Evolutionary conservation across 768 basidiomycete species (phyloP), one percentile per base, ranked within the genome.

Genomic region (Strobilomyces dryophilus): DNA sequence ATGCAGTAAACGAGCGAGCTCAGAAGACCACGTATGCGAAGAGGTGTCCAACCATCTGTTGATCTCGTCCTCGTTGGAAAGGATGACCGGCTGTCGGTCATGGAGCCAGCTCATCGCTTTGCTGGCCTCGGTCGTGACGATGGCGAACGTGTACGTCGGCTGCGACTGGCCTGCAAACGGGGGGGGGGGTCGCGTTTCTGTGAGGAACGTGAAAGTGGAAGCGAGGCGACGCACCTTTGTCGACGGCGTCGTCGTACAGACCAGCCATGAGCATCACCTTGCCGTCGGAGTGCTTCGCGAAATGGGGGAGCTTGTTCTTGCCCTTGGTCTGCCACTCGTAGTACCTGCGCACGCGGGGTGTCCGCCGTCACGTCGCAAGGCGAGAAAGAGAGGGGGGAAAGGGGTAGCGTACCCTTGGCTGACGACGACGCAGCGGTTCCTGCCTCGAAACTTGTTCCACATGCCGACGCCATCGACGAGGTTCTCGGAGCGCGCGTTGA

Each of bases 261-360:
- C 93, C 95, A 1, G 95, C 95, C 66, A 99, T 77, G 31, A 94
- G 80, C 78, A 98, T 82, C 4, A 95, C 60, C 47, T 71, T 74
- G 20, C 74, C 73, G 52, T 87, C 80, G 41, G 80, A 78, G 40
- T 79, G 82, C 62, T 85, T 89, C 35, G 81, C 84, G 61, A 92
- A 94, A 65, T 95, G 83, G 0, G 95, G 92, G 1, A 90, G 63
- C 59, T 88, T 89, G 39, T 81, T 76, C 63, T 85, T 88, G 47
- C 85, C 88, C 66, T 87, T 91, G 52, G 84, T 87, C 39, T 91
- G 76, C 95, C 95, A 98, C 70, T 99, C 95, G 66, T 92, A 98
- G 68, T 97, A 97, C 29, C 92, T 92, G 39, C 27, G 12, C 20
- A 20, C 17, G 12, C 21, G 1, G 18, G 1, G 21, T 56, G 6